Evolutionary conservation across 495 filamentous ascomycete genomes (phyloP), one percentile per base, ranked within the genome.

Genomic region (Cercophora sp.): DNA sequence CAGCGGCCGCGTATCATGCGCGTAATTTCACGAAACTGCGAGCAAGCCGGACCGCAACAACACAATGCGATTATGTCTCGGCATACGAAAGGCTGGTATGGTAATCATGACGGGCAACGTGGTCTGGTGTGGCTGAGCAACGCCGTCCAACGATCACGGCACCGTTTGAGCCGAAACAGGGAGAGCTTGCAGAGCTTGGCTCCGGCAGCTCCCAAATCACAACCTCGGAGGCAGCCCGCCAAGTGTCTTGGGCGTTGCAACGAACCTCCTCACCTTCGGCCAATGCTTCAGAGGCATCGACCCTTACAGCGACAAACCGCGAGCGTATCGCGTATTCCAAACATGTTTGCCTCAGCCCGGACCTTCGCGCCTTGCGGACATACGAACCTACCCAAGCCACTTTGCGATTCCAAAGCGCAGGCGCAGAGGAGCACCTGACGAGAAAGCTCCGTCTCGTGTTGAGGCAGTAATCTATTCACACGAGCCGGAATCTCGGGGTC

Each of bases 111-210:
- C 27, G 27, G 34, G 31, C 48, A 51, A 47, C 54, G 41, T 32
- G 24, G 40, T 36, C 39, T 8, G 35, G 11, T 31, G 54, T 56
- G 54, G 54, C 54, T 56, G 47, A 56, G 54, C 41, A 31, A 25
- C n/a, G 15, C 11, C 40, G 3, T 1, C 9, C 18, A 13, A 31
- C 23, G 26, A 32, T 47, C 44, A 42, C 35, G 34, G 36, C 48
- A 27, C 35, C 48, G 18, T 19, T 16, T 13, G 18, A 37, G 32
- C 46, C 46, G 46, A 31, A 27, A 11, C 47, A 36, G 47, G n/a
- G n/a, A n/a, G n/a, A n/a, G n/a, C n/a, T n/a, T n/a, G n/a, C n/a
- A n/a, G n/a, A n/a, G n/a, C 29, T 32, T 32, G 29, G 29, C 29
- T 29, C 35, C 32, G 23, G 32, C 13, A 18, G 25, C 13, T 18